Percentiles rank a stretch among this genome's conserved stretches.
These are phyloP conservation scores for Leptosphaerulina australis DNA, from an alignment of 2,329 filamentous ascomycete species.

Conservation along the genomic window DNA sequence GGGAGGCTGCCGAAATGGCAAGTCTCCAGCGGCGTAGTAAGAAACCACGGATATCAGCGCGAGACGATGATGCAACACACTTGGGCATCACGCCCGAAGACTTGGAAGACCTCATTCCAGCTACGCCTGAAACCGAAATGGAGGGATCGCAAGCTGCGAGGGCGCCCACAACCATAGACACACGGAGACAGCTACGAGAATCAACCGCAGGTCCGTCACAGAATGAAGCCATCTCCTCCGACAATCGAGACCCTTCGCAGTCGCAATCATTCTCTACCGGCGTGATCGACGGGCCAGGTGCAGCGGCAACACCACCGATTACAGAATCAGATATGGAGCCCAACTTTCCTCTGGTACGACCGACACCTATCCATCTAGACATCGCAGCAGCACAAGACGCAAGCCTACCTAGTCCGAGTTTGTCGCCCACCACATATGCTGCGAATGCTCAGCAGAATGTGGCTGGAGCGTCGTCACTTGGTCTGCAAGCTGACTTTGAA, in stretches of 20 bases:
- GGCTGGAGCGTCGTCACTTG: slow-evolving; percentile 32
- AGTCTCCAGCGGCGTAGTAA: slow-evolving; percentile 58
- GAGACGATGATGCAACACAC: slow-evolving; percentile 30
- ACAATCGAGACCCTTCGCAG: slow-evolving; percentile 22
- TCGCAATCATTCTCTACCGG: slow-evolving; percentile 35
- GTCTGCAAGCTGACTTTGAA: slow-evolving; percentile 40
- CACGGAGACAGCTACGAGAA: slow-evolving; percentile 37
- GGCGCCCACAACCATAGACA: slow-evolving; percentile 23
- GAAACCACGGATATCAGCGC: slow-evolving; percentile 51
- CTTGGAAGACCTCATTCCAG: slow-evolving; percentile 41
- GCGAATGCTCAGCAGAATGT: slow-evolving; percentile 59
- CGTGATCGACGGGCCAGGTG: slow-evolving; percentile 51
- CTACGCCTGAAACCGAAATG: slow-evolving; percentile 49
- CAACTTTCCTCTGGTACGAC: slow-evolving; percentile 51
- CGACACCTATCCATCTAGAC: slow-evolving; percentile 61
- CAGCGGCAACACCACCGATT: slow-evolving; percentile 76
- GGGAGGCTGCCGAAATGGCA: slow-evolving; percentile 59
- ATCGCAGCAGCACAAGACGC: slow-evolving; percentile 81
- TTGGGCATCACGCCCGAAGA: slow-evolving; percentile 40
- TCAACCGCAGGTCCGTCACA: slow-evolving; percentile 33
- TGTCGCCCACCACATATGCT: slow-evolving; percentile 87
- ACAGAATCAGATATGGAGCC: slow-evolving; percentile 73
- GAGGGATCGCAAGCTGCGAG: slow-evolving; percentile 33
- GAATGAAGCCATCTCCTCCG: slow-evolving; percentile 19
- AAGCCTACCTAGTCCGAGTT: slow-evolving; percentile 89